Evolutionary conservation across 495 filamentous ascomycete species (phyloP).

Genomic region (Cercophora sp.): DNA sequence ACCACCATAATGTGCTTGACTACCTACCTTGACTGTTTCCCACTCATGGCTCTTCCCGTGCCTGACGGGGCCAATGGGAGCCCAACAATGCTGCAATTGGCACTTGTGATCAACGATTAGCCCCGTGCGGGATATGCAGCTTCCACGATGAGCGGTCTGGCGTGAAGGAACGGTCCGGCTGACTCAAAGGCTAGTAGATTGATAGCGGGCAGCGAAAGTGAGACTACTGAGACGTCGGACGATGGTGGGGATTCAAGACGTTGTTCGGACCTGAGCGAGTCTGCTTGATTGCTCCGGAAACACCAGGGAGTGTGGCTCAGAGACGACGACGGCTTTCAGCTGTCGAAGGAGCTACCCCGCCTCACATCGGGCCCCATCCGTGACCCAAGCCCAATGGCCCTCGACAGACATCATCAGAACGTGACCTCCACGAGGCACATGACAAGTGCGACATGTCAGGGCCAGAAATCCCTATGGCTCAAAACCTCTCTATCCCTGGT

Average conservation of each 20-base stretch:
- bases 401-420: conserved; percentile 11
- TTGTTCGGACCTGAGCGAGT: too few relatives aligned
- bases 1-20: too few relatives aligned
- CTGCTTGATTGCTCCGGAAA: neutral
- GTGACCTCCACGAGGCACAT: conserved; percentile 21
- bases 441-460: conserved; percentile 16
- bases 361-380: too few relatives aligned
- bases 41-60: too few relatives aligned
- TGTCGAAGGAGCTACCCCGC: conserved; percentile 10
- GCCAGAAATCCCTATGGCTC: neutral
- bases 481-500: neutral
- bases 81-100: neutral
- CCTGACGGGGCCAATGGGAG: conserved; percentile 11
- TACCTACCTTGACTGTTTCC: too few relatives aligned
- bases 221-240: neutral
- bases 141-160: too few relatives aligned
- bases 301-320: neutral
- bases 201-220: too few relatives aligned
- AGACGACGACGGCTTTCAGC: neutral
- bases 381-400: conserved; percentile 18
- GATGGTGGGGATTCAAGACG: too few relatives aligned
- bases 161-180: conserved; percentile 14
- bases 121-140: too few relatives aligned
- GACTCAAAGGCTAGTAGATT: too few relatives aligned
- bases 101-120: conserved; percentile 13